Evolutionary conservation across 2,329 filamentous ascomycete species (phyloP), one percentile per base, ranked within the genome.

Genomic region (Alternaria sp.): DNA sequence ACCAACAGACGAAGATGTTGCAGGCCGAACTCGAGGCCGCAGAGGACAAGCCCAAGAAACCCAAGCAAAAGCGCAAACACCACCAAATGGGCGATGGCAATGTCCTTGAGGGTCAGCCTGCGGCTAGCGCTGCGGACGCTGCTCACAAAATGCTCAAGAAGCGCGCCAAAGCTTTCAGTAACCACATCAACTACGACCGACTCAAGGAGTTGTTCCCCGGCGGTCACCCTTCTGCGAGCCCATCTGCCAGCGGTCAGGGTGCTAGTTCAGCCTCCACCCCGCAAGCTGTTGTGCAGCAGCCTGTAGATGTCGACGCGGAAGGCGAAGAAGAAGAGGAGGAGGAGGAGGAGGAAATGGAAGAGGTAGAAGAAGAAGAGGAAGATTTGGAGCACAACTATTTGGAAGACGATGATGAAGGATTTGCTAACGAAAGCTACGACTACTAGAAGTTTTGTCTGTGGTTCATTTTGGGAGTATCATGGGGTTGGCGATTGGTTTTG

Each of bases 1-100:
- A 89, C 52, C 91, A 96, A 75, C 93, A 97, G 75, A 89, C 92
- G 64, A 97, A 96, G 79, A 86, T 91, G 7, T 90, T 96, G 60
- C 88, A 91, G 43, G 87, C 89, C 62, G 92, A 93, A 36, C 79
- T 89, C 17, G 83, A 83, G n/a, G 85, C 86, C 65, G 84, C 84
- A 12, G 82, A 83, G 32, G 83, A 84, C 57, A 80, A 80, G 30
- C 77, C 80, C 7, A 85, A 84, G 69, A 84, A 84, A 62, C 81
- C 83, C 26, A 87, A 86, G 71, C 72, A 73, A 47, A 77, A 77
- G 62, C 79, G 79, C 23, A 81, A 82, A 70, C 73, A 73, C 46
- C 61, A 72, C 57, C 76, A 73, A 12, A 76, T 81, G 72, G 79
- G 77, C 19, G 79, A 81, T 56, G 80, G 82, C 4, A 81, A 77